Evolutionary conservation across 1,284 basidiomycete species (phyloP), one percentile per base, ranked within the genome.

Genomic region (Entoloma clypeatum): DNA sequence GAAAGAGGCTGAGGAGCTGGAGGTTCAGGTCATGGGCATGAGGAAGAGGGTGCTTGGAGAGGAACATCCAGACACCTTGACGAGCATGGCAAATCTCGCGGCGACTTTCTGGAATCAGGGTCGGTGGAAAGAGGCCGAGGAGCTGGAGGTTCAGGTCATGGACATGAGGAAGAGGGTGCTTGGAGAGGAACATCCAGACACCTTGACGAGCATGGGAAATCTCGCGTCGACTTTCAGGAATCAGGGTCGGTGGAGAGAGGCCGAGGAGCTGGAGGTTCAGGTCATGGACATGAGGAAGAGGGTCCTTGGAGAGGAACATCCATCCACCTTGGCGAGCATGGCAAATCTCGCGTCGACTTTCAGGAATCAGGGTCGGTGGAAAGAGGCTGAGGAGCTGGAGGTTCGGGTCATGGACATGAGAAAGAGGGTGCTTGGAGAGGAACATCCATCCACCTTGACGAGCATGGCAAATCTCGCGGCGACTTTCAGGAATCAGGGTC

Each of bases 1-100:
- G 27, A 16, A 28, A 17, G 21, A 43, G 18, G 41, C 23, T 18
- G 35, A 43, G 23, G 10, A 23, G 29, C 27, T 47, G 5, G 11
- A 31, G 6, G 11, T 38, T 5, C n/a, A 35, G 28, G 39, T 39
- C 2, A 13, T 49, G 24, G 35, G 43, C n/a, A 31, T 16, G 23
- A 45, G 30, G 21, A 44, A 22, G 23, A 35, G 22, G 24, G 4
- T 38, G 1, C 36, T 43, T 11, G 45, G 45, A 5, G 32, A 28
- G 29, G 36, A 40, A 6, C 42, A 47, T 40, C 36, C 31, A 8
- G 17, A 44, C 18, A 47, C 45, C 26, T 17, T 47, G 2, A 22
- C 3, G 18, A 23, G 7, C 27, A 43, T 43, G 18, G 16, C 10
- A 11, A 37, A 47, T 24, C 24, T 47, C 16, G 45, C 34, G 26